Conservation (phyloP, 164 flowering plant species). For the Litsea cubeba region DNA sequence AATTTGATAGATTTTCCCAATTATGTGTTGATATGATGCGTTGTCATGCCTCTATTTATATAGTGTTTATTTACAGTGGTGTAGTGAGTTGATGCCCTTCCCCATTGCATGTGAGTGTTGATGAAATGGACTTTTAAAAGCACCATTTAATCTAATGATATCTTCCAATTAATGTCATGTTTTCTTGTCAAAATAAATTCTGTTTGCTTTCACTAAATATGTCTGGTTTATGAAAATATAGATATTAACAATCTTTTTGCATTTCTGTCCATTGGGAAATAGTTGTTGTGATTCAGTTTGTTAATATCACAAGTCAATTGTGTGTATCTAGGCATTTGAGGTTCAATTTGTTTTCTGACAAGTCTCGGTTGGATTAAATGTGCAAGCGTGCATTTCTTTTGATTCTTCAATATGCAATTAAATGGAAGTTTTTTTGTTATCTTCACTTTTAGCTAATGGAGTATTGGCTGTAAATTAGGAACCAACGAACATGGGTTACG, state of each 20-base stretch:
- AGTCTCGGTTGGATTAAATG: neutral
- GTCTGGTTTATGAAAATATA: no score
- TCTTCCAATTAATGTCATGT: neutral
- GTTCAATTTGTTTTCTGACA: neutral
- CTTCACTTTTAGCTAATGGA: conserved; percentile 1
- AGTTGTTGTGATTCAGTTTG: neutral
- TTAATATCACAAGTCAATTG: neutral
- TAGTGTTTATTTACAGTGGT: neutral
- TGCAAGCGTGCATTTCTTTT: conserved; percentile 2
- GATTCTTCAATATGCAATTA: conserved; percentile 1
- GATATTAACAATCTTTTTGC: neutral
- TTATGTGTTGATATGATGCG: neutral
- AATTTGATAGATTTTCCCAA: neutral
- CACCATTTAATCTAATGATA: neutral
- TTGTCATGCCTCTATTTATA: neutral
- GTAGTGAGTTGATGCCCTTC: neutral
- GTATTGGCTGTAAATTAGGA: conserved; percentile 11
- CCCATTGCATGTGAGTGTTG: neutral
- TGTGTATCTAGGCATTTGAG: neutral
- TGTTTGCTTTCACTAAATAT: no score
- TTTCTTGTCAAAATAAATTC: no score
- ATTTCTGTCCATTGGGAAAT: neutral
- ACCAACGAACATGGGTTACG: no score
- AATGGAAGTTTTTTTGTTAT: neutral
- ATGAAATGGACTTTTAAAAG: neutral